phyloP scores from a whole-genome alignment of 345 rosid species.

The Citrus reticulata region DNA sequence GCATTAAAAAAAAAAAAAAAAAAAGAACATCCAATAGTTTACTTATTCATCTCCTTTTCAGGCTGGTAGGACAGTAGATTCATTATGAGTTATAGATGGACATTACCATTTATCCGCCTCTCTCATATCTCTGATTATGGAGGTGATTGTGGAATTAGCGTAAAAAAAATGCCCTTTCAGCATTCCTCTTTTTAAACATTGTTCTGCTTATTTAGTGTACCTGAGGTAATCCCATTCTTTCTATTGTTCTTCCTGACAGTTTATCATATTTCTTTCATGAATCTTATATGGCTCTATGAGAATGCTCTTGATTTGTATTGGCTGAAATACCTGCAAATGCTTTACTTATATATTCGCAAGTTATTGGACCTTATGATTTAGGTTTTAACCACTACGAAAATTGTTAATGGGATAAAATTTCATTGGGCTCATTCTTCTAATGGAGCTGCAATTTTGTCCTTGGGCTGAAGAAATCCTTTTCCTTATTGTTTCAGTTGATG shows the following conservation, averaged over 20 bases:
- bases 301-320: background rate
- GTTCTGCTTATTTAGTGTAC: background rate
- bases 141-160: background rate
- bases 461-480: background rate
- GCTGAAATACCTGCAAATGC: background rate
- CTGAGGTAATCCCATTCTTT: background rate
- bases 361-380: background rate
- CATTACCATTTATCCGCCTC: background rate
- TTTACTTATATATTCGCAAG: background rate
- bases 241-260: background rate
- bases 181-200: background rate
- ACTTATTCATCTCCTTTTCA: background rate
- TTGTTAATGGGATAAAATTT: background rate
- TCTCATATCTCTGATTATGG: background rate
- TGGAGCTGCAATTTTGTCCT: background rate
- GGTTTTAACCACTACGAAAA: background rate
- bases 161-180: background rate
- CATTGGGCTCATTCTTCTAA: background rate
- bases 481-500: slow-evolving; percentile 57
- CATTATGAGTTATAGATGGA: background rate
- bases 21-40: background rate
- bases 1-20: background rate
- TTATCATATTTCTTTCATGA: background rate
- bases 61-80: background rate
- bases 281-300: background rate